Conservation (phyloP, 2,329 filamentous ascomycete species). For the Akanthomyces uredinophilus region DNA sequence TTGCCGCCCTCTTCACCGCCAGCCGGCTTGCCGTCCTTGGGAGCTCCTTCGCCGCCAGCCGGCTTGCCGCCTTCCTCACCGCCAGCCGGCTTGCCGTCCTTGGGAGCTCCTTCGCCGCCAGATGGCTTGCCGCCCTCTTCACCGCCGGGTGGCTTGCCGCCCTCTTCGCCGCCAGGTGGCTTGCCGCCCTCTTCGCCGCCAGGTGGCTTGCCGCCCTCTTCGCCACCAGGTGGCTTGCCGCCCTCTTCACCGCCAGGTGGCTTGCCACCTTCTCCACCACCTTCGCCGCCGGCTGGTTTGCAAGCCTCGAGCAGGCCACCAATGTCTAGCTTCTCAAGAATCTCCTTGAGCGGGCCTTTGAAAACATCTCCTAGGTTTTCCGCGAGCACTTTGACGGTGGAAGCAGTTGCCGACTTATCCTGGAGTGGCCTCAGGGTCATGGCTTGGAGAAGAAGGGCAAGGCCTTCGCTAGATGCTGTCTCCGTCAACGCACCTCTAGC, state of each 20-base stretch:
- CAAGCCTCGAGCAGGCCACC: not conserved
- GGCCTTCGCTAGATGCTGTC: not conserved
- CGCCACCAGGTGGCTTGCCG: not conserved
- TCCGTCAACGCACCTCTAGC: not conserved
- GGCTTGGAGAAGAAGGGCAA: not conserved
- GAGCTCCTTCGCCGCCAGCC: not conserved
- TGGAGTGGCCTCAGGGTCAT: not conserved
- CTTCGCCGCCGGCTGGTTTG: not conserved
- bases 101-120: not conserved
- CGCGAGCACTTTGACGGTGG: not conserved
- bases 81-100: not conserved
- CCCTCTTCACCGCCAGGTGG: not conserved
- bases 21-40: not conserved
- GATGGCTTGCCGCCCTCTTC: not conserved
- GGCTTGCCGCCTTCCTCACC: not conserved
- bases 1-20: not conserved
- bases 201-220: not conserved
- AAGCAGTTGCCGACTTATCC: not conserved
- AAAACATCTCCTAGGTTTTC: not conserved
- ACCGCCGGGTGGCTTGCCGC: too few relatives aligned
- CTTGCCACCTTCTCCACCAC: not conserved
- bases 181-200: not conserved
- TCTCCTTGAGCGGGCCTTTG: constrained; percentile 3
- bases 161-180: not conserved
- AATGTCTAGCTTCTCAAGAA: not conserved